A percentile compares a stretch with the other conserved stretches of the same genome.
Evolutionary conservation across 176 grass and related monocot genomes (phyloP).

Genomic region (Echinochloa phyllopogon): DNA sequence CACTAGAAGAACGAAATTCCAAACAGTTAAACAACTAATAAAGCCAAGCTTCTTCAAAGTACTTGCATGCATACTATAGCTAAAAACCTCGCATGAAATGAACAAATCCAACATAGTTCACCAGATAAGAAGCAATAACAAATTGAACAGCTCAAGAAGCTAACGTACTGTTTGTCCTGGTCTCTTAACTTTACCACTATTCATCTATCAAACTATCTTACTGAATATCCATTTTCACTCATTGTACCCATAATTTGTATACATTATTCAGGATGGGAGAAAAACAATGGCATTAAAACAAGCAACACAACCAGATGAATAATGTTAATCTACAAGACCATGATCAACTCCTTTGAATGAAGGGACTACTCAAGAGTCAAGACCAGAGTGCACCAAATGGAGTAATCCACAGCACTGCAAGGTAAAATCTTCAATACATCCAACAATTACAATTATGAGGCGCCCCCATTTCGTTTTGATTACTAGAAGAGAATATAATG

Average conservation of each 20-base stretch:
- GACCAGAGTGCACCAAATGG: not conserved
- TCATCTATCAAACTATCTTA: not conserved
- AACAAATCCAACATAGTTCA: not conserved
- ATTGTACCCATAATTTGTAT: not conserved
- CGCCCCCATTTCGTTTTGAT: not conserved
- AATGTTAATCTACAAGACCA: not conserved
- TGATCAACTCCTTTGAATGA: not conserved
- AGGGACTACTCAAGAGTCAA: not conserved
- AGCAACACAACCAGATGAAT: not conserved
- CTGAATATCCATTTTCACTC: not conserved
- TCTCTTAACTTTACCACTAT: not conserved
- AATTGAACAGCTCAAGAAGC: not conserved
- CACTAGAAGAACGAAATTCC: slow-evolving; percentile 37
- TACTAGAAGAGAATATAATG: slow-evolving; percentile 13
- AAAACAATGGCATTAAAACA: slow-evolving; percentile 18
- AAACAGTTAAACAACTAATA: not conserved
- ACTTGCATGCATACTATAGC: not conserved
- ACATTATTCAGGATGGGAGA: not conserved
- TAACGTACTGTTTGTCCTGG: not conserved
- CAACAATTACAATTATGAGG: not conserved
- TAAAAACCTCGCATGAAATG: not conserved
- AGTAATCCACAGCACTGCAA: not conserved
- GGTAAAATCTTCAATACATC: not conserved
- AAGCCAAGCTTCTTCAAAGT: not conserved
- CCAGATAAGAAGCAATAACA: not conserved